Percentiles rank a stretch among this genome's conserved stretches.
Evolutionary conservation across 129 eudicot species (phyloP).

Genomic region (Flaveria robusta): DNA sequence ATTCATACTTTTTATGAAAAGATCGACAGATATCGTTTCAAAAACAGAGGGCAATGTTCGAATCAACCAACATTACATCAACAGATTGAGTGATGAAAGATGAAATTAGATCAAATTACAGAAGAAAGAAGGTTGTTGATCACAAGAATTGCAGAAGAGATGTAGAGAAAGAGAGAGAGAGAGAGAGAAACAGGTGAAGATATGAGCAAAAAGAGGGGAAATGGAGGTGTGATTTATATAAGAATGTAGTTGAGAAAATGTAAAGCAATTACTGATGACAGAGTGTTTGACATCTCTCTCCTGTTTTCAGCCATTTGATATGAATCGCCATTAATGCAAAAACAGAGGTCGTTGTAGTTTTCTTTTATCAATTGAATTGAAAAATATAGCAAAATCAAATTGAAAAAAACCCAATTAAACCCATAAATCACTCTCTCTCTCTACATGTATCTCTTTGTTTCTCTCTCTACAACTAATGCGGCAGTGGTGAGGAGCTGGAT

Average conservation of each 20-base stretch:
- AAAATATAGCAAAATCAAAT: neutral
- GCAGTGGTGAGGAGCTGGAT: slow-evolving; percentile 54
- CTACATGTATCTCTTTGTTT: slow-evolving; percentile 3
- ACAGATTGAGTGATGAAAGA: too few species aligned
- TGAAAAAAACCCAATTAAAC: slow-evolving; percentile 17
- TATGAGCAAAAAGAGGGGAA: slow-evolving; percentile 35
- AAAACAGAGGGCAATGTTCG: neutral
- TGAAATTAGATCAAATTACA: too few species aligned
- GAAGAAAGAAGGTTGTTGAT: too few species aligned
- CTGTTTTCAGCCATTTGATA: slow-evolving; percentile 41
- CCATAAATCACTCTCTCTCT: slow-evolving; percentile 3
- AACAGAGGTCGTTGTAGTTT: slow-evolving; percentile 50
- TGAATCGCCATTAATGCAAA: slow-evolving; percentile 66
- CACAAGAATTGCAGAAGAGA: neutral
- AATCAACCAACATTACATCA: too few species aligned
- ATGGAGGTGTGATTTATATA: slow-evolving; percentile 60
- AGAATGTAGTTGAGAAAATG: slow-evolving; percentile 52
- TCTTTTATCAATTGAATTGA: slow-evolving; percentile 1
- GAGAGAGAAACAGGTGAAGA: slow-evolving; percentile 15
- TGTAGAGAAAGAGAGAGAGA: slow-evolving; percentile 14
- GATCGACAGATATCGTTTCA: neutral
- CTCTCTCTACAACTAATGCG: slow-evolving; percentile 54
- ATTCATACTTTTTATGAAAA: neutral
- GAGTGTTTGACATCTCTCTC: slow-evolving; percentile 46
- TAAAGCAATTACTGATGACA: slow-evolving; percentile 64